These are phyloP conservation scores for Aureobasidium uvarum DNA, from an alignment of 2,329 filamentous ascomycete genomes.

Conservation along the genomic window DNA sequence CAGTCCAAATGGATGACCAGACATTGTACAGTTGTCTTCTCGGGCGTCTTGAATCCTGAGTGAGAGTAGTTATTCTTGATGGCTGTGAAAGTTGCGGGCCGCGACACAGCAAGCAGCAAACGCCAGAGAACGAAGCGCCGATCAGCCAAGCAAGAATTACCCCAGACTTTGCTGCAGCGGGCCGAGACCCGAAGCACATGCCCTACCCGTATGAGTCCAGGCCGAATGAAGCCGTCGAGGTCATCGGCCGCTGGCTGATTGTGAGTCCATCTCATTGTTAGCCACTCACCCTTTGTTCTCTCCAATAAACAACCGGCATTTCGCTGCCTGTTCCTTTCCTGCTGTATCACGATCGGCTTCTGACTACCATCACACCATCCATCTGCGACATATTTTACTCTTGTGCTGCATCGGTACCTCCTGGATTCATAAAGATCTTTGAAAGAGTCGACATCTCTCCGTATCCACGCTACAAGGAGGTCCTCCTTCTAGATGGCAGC, in stretches of 20 bases:
- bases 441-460: not conserved
- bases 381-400: not conserved
- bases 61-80: not conserved
- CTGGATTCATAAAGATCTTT: not conserved
- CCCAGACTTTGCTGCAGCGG: not conserved
- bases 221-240: not conserved
- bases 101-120: slow-evolving; percentile 6
- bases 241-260: not conserved
- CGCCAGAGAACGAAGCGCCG: slow-evolving; percentile 2
- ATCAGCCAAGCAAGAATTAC: slow-evolving; percentile 18
- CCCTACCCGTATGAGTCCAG: not conserved
- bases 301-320: not conserved
- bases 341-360: not conserved
- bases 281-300: not conserved
- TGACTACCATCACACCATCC: not conserved
- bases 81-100: not conserved
- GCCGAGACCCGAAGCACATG: not conserved
- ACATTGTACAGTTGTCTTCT: not conserved
- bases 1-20: slow-evolving; percentile 47
- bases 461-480: not conserved
- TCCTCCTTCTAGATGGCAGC: slow-evolving; percentile 29
- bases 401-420: not conserved
- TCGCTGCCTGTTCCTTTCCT: not conserved
- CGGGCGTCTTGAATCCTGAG: not conserved
- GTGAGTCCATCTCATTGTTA: not conserved